Base-by-base conservation (phyloP, 1,284 basidiomycete genomes). In the Ustilago nuda region DNA sequence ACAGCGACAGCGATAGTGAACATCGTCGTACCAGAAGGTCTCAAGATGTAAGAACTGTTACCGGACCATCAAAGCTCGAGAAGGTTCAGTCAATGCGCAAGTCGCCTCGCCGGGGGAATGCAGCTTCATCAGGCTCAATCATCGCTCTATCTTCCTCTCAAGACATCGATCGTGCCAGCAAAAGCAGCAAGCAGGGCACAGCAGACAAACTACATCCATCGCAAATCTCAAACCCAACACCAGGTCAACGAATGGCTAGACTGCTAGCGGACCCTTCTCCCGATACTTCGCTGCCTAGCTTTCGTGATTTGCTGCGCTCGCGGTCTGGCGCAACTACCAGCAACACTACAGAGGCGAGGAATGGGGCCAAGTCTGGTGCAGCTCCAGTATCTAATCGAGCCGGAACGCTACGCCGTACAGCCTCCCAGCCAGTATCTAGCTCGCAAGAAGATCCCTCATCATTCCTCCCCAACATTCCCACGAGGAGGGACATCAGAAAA, bases 61-160 rank as follows among this genome's bases (percentile, higher is more conserved):
- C 66, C 15, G 66, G 71, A 17, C 59, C 71, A 4, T 73, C 71
- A 32, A 61, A 66, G 35, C 46, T 72, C 7, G 50, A 54, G 33
- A 35, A 27, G 12, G n/a, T 35, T 23, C 53, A 33, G 17, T 37
- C 36, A 30, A 17, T 50, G 23, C 63, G 59, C 37, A 66, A 35
- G 19, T 66, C 69, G 6, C 63, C 63, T 43, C 69, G 63, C 7
- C 50, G 53, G 30, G 12, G 37, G 15, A 30, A 15, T 8, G n/a
- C 45, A 32, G 48, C 27, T 3, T 61, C 72, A 6, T 58, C 66
- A 6, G 17, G 55, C 13, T 66, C 72, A 2, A 63, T 74, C 37
- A 60, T 74, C 12, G 72, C 36, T 27, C 39, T 74, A 19, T 69
- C 66, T 23, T 70, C 67, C 12, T 75, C 72, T 2, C 66, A 75